These are phyloP conservation scores for Plantago major DNA, from an alignment of 257 asterid species.

Conservation along the genomic window DNA sequence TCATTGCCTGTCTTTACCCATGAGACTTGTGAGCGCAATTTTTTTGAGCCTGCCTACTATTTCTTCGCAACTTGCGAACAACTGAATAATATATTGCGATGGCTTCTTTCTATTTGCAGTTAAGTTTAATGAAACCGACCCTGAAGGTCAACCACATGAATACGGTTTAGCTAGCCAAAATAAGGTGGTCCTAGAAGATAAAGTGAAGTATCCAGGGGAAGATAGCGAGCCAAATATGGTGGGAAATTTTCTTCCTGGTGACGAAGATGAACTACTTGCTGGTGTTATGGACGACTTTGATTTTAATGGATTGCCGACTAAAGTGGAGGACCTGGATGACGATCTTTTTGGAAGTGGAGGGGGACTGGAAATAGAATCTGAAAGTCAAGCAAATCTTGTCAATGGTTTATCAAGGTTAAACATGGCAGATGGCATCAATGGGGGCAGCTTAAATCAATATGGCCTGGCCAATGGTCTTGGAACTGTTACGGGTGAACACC, in stretches of 20 bases:
- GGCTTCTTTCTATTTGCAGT: conserved; percentile 36
- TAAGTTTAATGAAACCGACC: conserved; percentile 43
- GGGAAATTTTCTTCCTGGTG: conserved; percentile 76
- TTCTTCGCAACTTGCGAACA: conserved; percentile 1
- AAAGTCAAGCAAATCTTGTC: conserved; percentile 40
- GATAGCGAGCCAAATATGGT: conserved; percentile 37
- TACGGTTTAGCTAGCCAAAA: conserved; percentile 50
- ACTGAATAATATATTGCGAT: background rate
- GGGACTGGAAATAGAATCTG: conserved; percentile 79
- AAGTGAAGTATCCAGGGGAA: conserved; percentile 48
- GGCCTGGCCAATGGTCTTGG: conserved; percentile 56
- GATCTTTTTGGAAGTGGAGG: conserved; percentile 96
- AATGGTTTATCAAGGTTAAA: conserved; percentile 52
- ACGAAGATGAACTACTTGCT: conserved; percentile 88
- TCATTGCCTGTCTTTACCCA: conserved; percentile 71
- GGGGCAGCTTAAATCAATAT: conserved; percentile 36
- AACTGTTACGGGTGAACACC: conserved; percentile 81
- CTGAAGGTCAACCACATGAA: conserved; percentile 35
- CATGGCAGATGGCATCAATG: conserved; percentile 42
- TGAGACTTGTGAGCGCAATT: conserved; percentile 47
- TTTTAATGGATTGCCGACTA: conserved; percentile 81
- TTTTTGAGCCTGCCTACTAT: background rate
- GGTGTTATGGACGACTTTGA: conserved; percentile 89
- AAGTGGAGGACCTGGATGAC: conserved; percentile 87
- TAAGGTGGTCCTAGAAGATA: conserved; percentile 34